Percentiles rank a stretch among this genome's conserved stretches.
phyloP scores from a whole-genome alignment of 345 rosid genomes.

The Rhizophora apiculata region DNA sequence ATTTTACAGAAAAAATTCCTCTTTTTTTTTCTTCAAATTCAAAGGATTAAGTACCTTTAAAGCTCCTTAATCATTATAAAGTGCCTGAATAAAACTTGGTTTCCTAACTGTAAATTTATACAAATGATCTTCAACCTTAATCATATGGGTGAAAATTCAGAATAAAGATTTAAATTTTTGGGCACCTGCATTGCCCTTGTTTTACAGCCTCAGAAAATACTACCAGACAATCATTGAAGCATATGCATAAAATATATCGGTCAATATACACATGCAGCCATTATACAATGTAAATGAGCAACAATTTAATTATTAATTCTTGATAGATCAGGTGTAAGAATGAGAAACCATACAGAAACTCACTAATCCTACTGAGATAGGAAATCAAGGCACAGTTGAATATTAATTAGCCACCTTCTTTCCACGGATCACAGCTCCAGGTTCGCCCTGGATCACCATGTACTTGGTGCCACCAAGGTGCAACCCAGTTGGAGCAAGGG shows the following conservation, averaged over 20 bases:
- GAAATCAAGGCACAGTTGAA: neutral
- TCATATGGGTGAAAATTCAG: too few species aligned
- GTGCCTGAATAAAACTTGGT: neutral
- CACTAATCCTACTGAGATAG: neutral
- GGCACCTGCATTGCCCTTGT: neutral
- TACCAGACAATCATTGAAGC: neutral
- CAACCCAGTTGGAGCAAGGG: slow-evolving; percentile 23
- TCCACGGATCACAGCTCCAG: slow-evolving; percentile 28
- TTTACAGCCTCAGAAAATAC: neutral
- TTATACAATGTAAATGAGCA: neutral
- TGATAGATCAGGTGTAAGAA: neutral
- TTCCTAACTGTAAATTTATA: neutral
- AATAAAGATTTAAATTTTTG: neutral
- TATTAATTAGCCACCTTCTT: slow-evolving; percentile 17
- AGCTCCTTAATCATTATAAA: slow-evolving; percentile 6
- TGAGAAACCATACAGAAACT: neutral
- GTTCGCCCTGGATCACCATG: slow-evolving; percentile 29
- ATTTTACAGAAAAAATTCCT: neutral
- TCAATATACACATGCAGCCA: neutral
- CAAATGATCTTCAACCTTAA: neutral
- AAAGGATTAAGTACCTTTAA: neutral
- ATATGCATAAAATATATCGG: neutral
- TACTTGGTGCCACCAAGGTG: slow-evolving; percentile 23
- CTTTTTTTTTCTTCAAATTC: neutral
- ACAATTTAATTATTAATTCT: neutral